Base-by-base conservation (phyloP, 1,139 yeast species). In the Hanseniaspora sp. region DNA sequence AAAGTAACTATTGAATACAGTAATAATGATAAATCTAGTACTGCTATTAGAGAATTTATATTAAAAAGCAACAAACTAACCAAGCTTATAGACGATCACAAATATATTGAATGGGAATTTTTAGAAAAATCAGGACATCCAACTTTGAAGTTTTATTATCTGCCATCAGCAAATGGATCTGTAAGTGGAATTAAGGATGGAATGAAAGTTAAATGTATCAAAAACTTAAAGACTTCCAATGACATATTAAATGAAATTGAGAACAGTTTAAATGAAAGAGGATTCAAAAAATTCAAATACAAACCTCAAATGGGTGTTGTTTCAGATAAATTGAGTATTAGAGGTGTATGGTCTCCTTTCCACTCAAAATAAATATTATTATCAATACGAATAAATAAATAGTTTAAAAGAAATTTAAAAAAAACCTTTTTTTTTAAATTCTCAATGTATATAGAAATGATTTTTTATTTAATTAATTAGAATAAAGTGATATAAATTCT, bases 341-440 rank as follows among this genome's bases (percentile, higher is more conserved):
- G 99, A 75, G 99, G 98, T 63, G 76, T 92, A 54, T 92, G 99
- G 98, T 87, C 96, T 51, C 98, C 98, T 56, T 75, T 92, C 74
- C 96, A 92, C 67, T 40, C 54, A 12, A 44, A 51, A 17, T 51
- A 51, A 23, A 72, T 65, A 23, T 23, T 23, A 23, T 23, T 23
- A 23, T 23, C 23, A 23, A 23, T 23, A n/a, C n/a, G n/a, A 23
- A 23, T 3, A 23, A 23, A 23, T 3, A 23, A 23, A 23, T 23
- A 23, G 4, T 23, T 23, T 23, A 23, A 23, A 23, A 23, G 23
- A 23, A 23, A 2, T 23, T 23, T 4, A 23, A 23, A 23, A 23
- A 23, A 23, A 23, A 23, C 23, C 4, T 23, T 23, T 23, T 23
- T 23, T 23, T 23, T 23, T 23, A 23, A 23, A 23, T 23, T 23